phyloP scores from a whole-genome alignment of 2,329 filamentous ascomycete species.

The Phyllosticta citrichinensis region DNA sequence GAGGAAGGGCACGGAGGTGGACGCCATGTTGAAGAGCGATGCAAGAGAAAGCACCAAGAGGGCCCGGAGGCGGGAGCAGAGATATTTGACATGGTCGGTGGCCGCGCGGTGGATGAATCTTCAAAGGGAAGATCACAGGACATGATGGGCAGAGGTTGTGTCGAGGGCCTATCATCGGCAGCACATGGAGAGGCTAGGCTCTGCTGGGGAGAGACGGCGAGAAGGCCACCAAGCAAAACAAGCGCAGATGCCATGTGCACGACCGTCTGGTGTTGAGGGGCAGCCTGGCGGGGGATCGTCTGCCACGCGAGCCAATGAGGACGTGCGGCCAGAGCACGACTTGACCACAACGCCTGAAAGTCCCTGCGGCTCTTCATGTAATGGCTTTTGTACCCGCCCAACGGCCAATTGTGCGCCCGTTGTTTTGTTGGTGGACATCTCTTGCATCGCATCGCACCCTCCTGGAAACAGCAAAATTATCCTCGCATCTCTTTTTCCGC shows the following conservation, averaged over 20 bases:
- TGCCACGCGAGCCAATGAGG: constrained; percentile 1
- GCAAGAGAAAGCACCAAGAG: not conserved
- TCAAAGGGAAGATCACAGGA: not conserved
- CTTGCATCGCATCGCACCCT: not conserved
- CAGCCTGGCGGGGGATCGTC: constrained; percentile 1
- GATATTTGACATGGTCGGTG: not conserved
- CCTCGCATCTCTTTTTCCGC: not conserved
- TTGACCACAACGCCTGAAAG: too few relatives aligned
- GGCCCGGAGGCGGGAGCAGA: not conserved
- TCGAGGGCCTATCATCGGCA: constrained; percentile 1
- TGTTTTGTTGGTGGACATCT: not conserved
- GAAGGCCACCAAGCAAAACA: constrained; percentile 17
- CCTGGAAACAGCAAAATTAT: not conserved
- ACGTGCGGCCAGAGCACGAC: not conserved
- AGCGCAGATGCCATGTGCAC: constrained; percentile 23
- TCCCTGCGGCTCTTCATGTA: too few relatives aligned
- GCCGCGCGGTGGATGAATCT: not conserved
- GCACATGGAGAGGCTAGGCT: constrained; percentile 10
- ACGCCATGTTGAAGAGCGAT: constrained; percentile 4
- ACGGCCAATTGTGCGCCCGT: not conserved
- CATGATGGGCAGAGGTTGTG: constrained; percentile 1
- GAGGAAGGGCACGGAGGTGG: constrained; percentile 7
- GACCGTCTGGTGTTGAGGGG: constrained; percentile 29
- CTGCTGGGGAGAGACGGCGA: constrained; percentile 1
- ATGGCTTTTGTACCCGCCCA: too few relatives aligned